These are phyloP conservation scores for Populus deltoides DNA, from an alignment of 345 rosid species.

Conservation along the genomic window DNA sequence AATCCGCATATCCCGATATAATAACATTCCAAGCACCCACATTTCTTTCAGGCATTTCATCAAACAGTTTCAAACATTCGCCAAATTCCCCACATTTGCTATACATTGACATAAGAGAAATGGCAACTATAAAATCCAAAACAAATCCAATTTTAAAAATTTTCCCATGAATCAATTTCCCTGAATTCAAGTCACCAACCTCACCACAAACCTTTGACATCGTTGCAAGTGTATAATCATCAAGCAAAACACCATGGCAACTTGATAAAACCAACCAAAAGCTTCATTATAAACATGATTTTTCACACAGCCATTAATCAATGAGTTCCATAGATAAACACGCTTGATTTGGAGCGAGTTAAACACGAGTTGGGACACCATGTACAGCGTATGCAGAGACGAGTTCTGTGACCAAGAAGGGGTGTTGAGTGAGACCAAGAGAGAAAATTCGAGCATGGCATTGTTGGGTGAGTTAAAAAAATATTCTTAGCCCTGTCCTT, in stretches of 20 bases:
- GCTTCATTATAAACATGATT: conserved; percentile 31
- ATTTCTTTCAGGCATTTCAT: conserved; percentile 19
- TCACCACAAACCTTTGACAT: conserved; percentile 44
- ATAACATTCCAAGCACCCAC: conserved; percentile 10
- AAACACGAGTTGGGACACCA: conserved; percentile 40
- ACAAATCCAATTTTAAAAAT: conserved; percentile 41
- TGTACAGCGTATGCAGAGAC: conserved; percentile 50
- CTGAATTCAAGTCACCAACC: conserved; percentile 34
- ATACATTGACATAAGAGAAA: conserved; percentile 65
- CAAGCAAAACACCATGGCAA: conserved; percentile 32
- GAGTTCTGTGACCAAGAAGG: conserved; percentile 54
- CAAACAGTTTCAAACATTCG: conserved; percentile 22
- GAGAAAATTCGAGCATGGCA: conserved; percentile 46
- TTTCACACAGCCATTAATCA: conserved; percentile 56
- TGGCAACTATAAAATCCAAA: conserved; percentile 42
- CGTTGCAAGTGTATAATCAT: conserved; percentile 52
- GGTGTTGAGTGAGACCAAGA: conserved; percentile 32
- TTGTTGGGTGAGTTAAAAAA: conserved; percentile 40
- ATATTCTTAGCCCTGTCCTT: not conserved
- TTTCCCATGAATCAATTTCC: conserved; percentile 46
- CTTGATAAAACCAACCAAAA: conserved; percentile 34
- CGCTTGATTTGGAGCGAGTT: conserved; percentile 29
- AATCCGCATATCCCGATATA: conserved; percentile 3
- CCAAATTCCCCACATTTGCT: conserved; percentile 34
- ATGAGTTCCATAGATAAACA: conserved; percentile 48